Evolutionary conservation across 2,329 filamentous ascomycete genomes (phyloP).

Genomic region (Colletotrichum sp.): DNA sequence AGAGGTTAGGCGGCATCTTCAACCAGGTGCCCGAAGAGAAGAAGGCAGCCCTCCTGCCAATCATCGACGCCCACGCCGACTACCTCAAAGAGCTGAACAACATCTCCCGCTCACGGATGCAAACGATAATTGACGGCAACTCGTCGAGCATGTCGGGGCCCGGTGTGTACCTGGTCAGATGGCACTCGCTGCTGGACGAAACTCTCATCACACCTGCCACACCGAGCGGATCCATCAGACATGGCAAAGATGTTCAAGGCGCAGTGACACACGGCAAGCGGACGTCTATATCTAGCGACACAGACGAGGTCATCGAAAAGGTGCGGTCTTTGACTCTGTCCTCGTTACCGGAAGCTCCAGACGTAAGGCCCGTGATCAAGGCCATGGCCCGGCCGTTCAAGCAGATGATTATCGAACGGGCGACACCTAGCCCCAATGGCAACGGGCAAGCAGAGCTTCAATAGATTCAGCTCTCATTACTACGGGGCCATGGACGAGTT

Average conservation of each 20-base stretch:
- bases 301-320: slow-evolving; percentile 27
- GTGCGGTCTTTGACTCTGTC: slow-evolving; percentile 33
- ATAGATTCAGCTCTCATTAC: neutral
- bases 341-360: slow-evolving; percentile 37
- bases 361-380: slow-evolving; percentile 46
- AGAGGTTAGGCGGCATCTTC: slow-evolving; percentile 46
- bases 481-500: neutral
- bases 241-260: slow-evolving; percentile 56
- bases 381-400: slow-evolving; percentile 44
- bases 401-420: slow-evolving; percentile 28
- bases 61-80: slow-evolving; percentile 63
- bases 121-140: slow-evolving; percentile 55
- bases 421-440: neutral
- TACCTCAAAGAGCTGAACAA: slow-evolving; percentile 63
- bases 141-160: slow-evolving; percentile 57
- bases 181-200: slow-evolving; percentile 74
- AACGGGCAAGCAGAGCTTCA: neutral
- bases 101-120: slow-evolving; percentile 60
- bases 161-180: slow-evolving; percentile 73
- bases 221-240: slow-evolving; percentile 55
- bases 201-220: slow-evolving; percentile 70
- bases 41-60: slow-evolving; percentile 48
- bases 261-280: slow-evolving; percentile 47
- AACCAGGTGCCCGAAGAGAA: slow-evolving; percentile 49
- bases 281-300: slow-evolving; percentile 33